Percentiles rank a stretch among this genome's conserved stretches.
These are phyloP conservation scores for Boletus sp. DNA, from an alignment of 768 basidiomycete species.

Conservation along the genomic window DNA sequence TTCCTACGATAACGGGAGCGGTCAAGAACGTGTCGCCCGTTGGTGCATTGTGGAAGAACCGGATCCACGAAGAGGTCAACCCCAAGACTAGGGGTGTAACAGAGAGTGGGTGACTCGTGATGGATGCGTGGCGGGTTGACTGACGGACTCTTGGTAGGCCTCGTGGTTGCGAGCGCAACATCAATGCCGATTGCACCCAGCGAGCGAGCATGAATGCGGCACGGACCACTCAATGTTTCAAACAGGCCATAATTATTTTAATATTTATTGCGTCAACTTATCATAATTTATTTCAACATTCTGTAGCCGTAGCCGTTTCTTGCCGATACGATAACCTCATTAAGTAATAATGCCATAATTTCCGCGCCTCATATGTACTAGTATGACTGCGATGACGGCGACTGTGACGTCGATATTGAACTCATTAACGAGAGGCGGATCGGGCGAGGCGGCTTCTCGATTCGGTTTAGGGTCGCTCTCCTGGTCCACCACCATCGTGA, in stretches of 20 bases:
- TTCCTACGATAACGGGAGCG: conserved; percentile 1
- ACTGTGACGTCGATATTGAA: no score
- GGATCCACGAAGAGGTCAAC: conserved; percentile 20
- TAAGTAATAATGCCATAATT: not conserved
- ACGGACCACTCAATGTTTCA: not conserved
- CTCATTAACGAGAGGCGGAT: not conserved
- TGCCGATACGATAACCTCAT: not conserved
- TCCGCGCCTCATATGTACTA: no score
- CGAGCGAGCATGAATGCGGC: not conserved
- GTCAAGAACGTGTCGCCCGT: not conserved
- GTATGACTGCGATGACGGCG: no score
- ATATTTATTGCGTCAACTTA: not conserved
- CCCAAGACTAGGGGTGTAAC: conserved; percentile 4
- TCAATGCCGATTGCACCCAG: not conserved
- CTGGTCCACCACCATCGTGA: conserved; percentile 3
- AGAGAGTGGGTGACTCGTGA: conserved; percentile 5
- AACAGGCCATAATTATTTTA: no score
- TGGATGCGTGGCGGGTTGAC: not conserved
- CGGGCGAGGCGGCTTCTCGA: no score
- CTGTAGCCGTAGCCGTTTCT: not conserved
- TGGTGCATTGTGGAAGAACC: conserved; percentile 18
- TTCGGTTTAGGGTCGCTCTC: not conserved
- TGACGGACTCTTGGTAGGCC: not conserved
- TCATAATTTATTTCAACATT: not conserved
- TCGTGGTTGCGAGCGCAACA: not conserved